phyloP scores from a whole-genome alignment of 2,329 filamentous ascomycete genomes.

The Neonectria faginata region DNA sequence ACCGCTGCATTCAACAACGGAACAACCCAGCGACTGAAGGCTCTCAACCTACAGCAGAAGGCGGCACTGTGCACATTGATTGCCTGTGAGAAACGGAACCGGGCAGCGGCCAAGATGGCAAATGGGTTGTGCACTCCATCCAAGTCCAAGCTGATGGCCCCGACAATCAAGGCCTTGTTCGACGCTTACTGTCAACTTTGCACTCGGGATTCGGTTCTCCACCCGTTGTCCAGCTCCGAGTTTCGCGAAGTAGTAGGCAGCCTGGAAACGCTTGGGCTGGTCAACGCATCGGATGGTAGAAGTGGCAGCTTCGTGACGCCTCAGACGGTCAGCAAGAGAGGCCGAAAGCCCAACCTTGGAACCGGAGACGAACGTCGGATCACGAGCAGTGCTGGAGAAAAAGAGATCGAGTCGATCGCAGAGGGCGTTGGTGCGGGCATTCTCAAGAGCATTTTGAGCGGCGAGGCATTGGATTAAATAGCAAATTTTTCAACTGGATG shows the following conservation, averaged over 20 bases:
- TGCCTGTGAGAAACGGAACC: constrained; percentile 83
- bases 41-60: constrained; percentile 95
- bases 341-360: constrained; percentile 66
- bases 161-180: constrained; percentile 86
- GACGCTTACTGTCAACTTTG: constrained; percentile 86
- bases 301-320: constrained; percentile 73
- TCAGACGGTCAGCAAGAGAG: constrained; percentile 78
- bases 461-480: constrained; percentile 66
- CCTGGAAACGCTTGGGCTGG: constrained; percentile 86
- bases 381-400: constrained; percentile 82
- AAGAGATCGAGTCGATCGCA: constrained; percentile 79
- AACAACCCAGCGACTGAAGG: constrained; percentile 83
- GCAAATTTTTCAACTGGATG: constrained; percentile 16
- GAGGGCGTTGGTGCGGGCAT: constrained; percentile 72
- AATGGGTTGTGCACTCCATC: constrained; percentile 65
- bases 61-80: constrained; percentile 90
- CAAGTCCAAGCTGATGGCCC: constrained; percentile 71
- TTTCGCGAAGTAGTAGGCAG: constrained; percentile 94
- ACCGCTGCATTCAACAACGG: constrained; percentile 91
- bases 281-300: constrained; percentile 77
- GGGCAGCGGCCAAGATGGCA: constrained; percentile 59
- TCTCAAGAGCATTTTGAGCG: constrained; percentile 70
- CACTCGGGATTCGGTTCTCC: constrained; percentile 86
- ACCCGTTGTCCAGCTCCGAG: constrained; percentile 89
- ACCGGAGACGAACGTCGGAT: constrained; percentile 80